Percentiles rank a stretch among this genome's conserved stretches.
These are phyloP conservation scores for Cercospora sp. DNA, from an alignment of 2,329 filamentous ascomycete genomes.

Conservation along the genomic window DNA sequence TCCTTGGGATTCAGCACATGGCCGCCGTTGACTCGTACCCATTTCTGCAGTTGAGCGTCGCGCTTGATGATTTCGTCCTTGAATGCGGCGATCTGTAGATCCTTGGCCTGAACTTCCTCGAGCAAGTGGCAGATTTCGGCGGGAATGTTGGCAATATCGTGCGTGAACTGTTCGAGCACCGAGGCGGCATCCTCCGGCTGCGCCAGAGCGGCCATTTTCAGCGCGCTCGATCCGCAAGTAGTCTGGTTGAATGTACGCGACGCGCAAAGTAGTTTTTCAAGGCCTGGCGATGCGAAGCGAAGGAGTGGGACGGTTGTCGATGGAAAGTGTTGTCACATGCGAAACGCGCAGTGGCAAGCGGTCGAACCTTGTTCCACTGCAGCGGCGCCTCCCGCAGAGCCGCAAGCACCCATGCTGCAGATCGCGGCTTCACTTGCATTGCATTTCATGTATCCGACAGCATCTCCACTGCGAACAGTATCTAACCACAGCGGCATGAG, in stretches of 20 bases:
- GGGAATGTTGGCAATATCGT: slow-evolving; percentile 74
- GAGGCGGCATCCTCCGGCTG: slow-evolving; percentile 62
- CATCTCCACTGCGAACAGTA: background rate
- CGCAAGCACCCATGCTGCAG: background rate
- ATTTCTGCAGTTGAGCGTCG: slow-evolving; percentile 76
- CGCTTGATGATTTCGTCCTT: slow-evolving; percentile 68
- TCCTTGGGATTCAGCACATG: slow-evolving; percentile 75
- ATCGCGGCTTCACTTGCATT: slow-evolving; percentile 4
- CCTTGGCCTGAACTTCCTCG: slow-evolving; percentile 79
- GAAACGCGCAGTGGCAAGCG: slow-evolving; percentile 12
- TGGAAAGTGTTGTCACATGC: slow-evolving; percentile 23
- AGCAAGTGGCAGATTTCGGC: slow-evolving; percentile 81
- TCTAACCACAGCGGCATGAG: background rate
- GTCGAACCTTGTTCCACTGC: background rate
- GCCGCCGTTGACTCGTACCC: slow-evolving; percentile 74
- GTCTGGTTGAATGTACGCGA: background rate
- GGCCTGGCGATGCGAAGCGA: background rate
- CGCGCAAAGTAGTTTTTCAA: background rate
- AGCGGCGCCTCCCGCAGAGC: background rate
- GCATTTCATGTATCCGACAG: background rate
- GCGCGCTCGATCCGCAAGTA: no score
- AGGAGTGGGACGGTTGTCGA: slow-evolving; percentile 6
- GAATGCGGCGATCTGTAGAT: slow-evolving; percentile 69
- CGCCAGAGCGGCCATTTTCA: slow-evolving; percentile 39
- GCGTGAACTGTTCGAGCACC: slow-evolving; percentile 76